These are phyloP conservation scores for Macrophomina tecta DNA, from an alignment of 2,329 filamentous ascomycete species.

Conservation along the genomic window DNA sequence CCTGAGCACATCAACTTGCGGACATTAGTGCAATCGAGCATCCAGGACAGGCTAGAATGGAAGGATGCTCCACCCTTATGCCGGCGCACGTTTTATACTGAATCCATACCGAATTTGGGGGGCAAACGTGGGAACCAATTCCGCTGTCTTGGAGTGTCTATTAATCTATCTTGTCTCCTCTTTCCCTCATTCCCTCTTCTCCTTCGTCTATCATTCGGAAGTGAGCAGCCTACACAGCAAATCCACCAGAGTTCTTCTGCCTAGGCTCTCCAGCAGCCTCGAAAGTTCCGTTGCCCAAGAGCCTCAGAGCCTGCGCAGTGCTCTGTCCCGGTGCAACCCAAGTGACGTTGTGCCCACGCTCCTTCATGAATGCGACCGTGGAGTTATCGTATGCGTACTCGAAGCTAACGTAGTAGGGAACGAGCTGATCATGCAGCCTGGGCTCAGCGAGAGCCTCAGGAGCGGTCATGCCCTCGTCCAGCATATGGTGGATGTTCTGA, in stretches of 20 bases:
- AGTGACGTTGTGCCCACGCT: conserved; percentile 72
- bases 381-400: conserved; percentile 72
- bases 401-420: conserved; percentile 71
- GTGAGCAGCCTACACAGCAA: conserved; percentile 52
- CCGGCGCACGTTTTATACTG: too few species aligned
- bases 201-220: too few species aligned
- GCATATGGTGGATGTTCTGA: conserved; percentile 73
- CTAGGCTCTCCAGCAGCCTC: conserved; percentile 80
- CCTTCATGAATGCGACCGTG: conserved; percentile 67
- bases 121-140: too few species aligned
- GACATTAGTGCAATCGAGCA: too few species aligned
- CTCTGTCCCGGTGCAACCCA: conserved; percentile 70
- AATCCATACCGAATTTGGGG: too few species aligned
- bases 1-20: too few species aligned
- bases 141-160: too few species aligned
- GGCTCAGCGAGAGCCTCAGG: conserved; percentile 68
- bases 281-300: conserved; percentile 69
- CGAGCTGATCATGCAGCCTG: conserved; percentile 80
- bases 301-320: conserved; percentile 72
- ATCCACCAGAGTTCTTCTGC: conserved; percentile 72
- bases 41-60: too few species aligned
- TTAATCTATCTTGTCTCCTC: not conserved
- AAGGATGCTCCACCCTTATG: too few species aligned
- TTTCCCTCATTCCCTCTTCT: too few species aligned
- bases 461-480: conserved; percentile 69